These are phyloP conservation scores for Arthrobotrys entomopaga DNA, from an alignment of 2,329 filamentous ascomycete genomes.

Conservation along the genomic window DNA sequence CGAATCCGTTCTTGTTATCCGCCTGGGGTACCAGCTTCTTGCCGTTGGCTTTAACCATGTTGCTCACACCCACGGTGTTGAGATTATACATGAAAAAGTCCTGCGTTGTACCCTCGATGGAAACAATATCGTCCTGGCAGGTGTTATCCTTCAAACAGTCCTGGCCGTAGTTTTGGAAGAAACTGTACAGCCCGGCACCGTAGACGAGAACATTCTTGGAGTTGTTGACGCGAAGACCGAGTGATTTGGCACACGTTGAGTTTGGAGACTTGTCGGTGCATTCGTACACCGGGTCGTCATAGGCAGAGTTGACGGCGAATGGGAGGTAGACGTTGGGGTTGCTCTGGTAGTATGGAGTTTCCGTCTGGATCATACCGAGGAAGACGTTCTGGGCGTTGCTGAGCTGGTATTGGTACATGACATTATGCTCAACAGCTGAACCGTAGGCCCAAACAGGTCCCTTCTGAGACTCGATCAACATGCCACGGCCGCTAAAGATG, in stretches of 20 bases:
- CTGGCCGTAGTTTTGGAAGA: slow-evolving; percentile 72
- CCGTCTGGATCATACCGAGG: slow-evolving; percentile 66
- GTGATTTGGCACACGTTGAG: slow-evolving; percentile 68
- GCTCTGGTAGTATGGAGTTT: slow-evolving; percentile 67
- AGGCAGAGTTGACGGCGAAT: slow-evolving; percentile 60
- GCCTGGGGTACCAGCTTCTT: slow-evolving; percentile 37
- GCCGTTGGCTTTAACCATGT: slow-evolving; percentile 43
- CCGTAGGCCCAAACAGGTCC: slow-evolving; percentile 63
- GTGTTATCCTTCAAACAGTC: slow-evolving; percentile 56
- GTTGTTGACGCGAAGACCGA: slow-evolving; percentile 72
- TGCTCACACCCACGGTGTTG: slow-evolving; percentile 64
- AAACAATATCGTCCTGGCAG: slow-evolving; percentile 57
- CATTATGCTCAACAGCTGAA: slow-evolving; percentile 66
- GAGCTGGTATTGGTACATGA: slow-evolving; percentile 68
- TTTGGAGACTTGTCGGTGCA: slow-evolving; percentile 54
- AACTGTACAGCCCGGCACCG: slow-evolving; percentile 74
- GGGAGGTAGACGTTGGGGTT: slow-evolving; percentile 65
- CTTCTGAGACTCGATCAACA: slow-evolving; percentile 60
- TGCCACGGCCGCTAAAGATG: slow-evolving; percentile 62
- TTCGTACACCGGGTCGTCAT: slow-evolving; percentile 49
- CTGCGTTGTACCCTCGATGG: slow-evolving; percentile 59
- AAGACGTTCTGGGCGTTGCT: slow-evolving; percentile 65
- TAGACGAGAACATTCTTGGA: slow-evolving; percentile 70
- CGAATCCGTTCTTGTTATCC: slow-evolving; percentile 52
- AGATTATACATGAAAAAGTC: slow-evolving; percentile 64